phyloP scores from a whole-genome alignment of 176 grass and related monocot genomes.

The Phragmites australis region DNA sequence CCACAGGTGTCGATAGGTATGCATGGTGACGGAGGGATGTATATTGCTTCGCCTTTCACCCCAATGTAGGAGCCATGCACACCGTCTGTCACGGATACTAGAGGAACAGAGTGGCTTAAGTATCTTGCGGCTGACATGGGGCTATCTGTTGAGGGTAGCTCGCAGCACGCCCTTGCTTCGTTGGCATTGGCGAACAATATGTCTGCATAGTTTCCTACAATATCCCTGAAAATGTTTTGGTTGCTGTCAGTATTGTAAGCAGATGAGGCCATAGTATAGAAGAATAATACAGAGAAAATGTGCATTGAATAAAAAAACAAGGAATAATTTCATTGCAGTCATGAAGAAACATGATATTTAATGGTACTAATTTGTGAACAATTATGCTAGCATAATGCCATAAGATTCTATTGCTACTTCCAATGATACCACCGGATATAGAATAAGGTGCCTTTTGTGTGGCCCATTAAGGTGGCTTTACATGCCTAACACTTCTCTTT shows the following conservation, averaged over 20 bases:
- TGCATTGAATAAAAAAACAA: neutral
- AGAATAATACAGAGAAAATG: slow-evolving; percentile 7
- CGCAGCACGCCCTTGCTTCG: slow-evolving; percentile 72
- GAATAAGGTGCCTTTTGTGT: neutral
- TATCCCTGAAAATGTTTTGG: slow-evolving; percentile 60
- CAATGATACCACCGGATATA: slow-evolving; percentile 1
- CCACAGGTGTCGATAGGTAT: slow-evolving; percentile 82
- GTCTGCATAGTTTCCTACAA: slow-evolving; percentile 79
- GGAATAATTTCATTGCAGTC: neutral
- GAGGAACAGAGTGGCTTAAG: slow-evolving; percentile 73
- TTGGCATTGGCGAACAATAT: slow-evolving; percentile 83
- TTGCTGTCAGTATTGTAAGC: neutral
- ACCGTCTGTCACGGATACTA: slow-evolving; percentile 86
- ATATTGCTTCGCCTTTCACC: slow-evolving; percentile 85
- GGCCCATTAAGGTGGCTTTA: neutral
- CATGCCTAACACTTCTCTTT: neutral
- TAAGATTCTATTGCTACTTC: neutral
- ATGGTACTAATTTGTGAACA: neutral
- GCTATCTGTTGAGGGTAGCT: slow-evolving; percentile 52
- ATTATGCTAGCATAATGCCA: neutral
- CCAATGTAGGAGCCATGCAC: slow-evolving; percentile 74
- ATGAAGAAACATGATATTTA: neutral
- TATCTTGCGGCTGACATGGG: slow-evolving; percentile 65
- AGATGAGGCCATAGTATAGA: neutral
- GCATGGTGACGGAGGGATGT: slow-evolving; percentile 72